Conservation (phyloP, 2,329 filamentous ascomycete species). For the Meredithiella fracta region DNA sequence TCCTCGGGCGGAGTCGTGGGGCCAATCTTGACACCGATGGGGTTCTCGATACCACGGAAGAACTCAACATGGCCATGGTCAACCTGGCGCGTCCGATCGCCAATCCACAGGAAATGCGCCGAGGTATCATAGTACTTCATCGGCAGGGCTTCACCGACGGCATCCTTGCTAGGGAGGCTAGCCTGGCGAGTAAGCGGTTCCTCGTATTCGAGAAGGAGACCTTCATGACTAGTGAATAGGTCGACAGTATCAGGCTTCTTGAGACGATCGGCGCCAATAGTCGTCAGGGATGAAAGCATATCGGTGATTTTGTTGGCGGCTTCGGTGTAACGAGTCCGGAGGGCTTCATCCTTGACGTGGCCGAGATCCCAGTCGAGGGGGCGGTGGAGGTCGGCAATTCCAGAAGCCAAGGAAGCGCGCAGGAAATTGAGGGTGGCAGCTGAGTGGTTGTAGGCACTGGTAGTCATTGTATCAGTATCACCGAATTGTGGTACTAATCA, state of each 20-base stretch:
- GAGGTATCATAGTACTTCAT: slow-evolving; percentile 65
- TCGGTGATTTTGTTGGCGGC: slow-evolving; percentile 81
- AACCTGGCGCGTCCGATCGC: slow-evolving; percentile 85
- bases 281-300: slow-evolving; percentile 84
- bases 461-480: background rate
- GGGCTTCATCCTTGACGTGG: slow-evolving; percentile 66
- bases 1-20: slow-evolving; percentile 66
- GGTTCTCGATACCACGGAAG: slow-evolving; percentile 90
- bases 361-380: slow-evolving; percentile 91
- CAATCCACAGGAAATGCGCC: slow-evolving; percentile 96
- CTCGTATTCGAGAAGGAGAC: slow-evolving; percentile 86
- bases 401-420: slow-evolving; percentile 64
- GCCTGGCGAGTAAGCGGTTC: slow-evolving; percentile 60
- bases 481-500: background rate
- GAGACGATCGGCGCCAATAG: slow-evolving; percentile 75
- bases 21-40: slow-evolving; percentile 90
- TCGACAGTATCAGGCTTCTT: slow-evolving; percentile 81
- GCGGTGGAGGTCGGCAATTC: slow-evolving; percentile 83
- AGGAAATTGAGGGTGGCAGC: slow-evolving; percentile 90
- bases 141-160: too few relatives aligned
- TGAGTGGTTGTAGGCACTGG: slow-evolving; percentile 86
- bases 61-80: slow-evolving; percentile 93
- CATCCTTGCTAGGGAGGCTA: slow-evolving; percentile 10
- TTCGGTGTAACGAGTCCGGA: slow-evolving; percentile 71
- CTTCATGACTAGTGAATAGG: slow-evolving; percentile 90